phyloP scores from a whole-genome alignment of 176 grass and related monocot species.

The Aegilops speltoides region DNA sequence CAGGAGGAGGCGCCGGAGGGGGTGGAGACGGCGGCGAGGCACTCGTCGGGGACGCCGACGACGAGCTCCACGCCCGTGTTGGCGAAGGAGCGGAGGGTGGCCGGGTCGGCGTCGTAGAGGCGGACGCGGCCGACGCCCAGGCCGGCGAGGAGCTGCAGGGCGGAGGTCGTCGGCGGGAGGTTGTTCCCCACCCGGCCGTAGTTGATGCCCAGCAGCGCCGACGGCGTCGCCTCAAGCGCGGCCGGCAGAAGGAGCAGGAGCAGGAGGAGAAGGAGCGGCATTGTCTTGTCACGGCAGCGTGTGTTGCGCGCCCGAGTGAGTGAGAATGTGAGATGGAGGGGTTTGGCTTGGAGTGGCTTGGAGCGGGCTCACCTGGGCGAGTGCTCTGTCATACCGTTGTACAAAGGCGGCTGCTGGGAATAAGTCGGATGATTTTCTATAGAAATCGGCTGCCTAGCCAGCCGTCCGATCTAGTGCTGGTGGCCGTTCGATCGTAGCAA shows the following conservation, averaged over 20 bases:
- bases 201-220: slow-evolving; percentile 64
- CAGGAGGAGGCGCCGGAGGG: slow-evolving; percentile 46
- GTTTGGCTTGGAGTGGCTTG: too few relatives aligned
- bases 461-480: too few relatives aligned
- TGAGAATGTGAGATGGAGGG: too few relatives aligned
- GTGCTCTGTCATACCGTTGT: too few relatives aligned
- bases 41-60: slow-evolving; percentile 62
- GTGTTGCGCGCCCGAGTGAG: too few relatives aligned
- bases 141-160: slow-evolving; percentile 35
- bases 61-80: slow-evolving; percentile 76
- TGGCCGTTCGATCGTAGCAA: too few relatives aligned
- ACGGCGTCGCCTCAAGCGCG: slow-evolving; percentile 38
- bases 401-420: too few relatives aligned
- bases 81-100: slow-evolving; percentile 60
- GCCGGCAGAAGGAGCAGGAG: slow-evolving; percentile 13
- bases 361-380: too few relatives aligned
- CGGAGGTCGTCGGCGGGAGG: slow-evolving; percentile 41
- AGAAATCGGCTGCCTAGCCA: too few relatives aligned
- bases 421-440: too few relatives aligned
- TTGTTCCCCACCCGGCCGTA: slow-evolving; percentile 76
- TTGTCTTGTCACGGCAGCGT: slow-evolving; percentile 20
- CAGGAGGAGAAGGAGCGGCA: slow-evolving; percentile 15
- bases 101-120: slow-evolving; percentile 62
- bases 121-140: slow-evolving; percentile 62
- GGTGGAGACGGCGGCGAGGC: slow-evolving; percentile 38